phyloP scores from a whole-genome alignment of 148 eudicot species.

The Euryodendron excelsum region DNA sequence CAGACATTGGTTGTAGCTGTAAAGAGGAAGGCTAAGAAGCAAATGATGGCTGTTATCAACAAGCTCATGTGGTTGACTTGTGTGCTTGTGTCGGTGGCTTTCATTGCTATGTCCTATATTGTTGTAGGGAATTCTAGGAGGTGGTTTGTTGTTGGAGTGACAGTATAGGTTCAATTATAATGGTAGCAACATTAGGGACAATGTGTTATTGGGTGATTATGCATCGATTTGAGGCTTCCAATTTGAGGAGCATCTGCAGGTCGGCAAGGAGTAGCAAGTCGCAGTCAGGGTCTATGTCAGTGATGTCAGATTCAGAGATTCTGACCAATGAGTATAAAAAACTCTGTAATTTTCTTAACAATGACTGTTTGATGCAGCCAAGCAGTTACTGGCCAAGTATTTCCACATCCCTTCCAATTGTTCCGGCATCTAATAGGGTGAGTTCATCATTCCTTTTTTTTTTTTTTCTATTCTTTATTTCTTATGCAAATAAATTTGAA shows the following conservation, averaged over 20 bases:
- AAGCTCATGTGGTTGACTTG: slow-evolving; percentile 68
- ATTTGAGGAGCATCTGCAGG: slow-evolving; percentile 33
- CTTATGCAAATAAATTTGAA: too few relatives aligned
- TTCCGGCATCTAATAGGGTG: too few relatives aligned
- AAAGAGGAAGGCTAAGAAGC: slow-evolving; percentile 55
- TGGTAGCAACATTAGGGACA: slow-evolving; percentile 48
- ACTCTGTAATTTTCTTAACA: too few relatives aligned
- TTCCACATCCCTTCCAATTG: too few relatives aligned
- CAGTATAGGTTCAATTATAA: slow-evolving; percentile 38
- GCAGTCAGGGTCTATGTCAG: slow-evolving; percentile 28
- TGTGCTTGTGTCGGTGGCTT: slow-evolving; percentile 42
- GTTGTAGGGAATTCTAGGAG: slow-evolving; percentile 39
- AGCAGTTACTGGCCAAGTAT: too few relatives aligned
- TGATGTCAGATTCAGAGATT: slow-evolving; percentile 36
- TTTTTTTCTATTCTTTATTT: too few relatives aligned
- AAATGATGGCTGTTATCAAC: slow-evolving; percentile 53
- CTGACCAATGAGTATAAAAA: slow-evolving; percentile 35
- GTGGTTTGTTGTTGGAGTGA: slow-evolving; percentile 44
- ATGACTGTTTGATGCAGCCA: too few relatives aligned
- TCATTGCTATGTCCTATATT: slow-evolving; percentile 48
- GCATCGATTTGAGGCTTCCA: slow-evolving; percentile 45
- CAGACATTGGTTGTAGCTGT: slow-evolving; percentile 55
- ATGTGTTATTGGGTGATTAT: slow-evolving; percentile 47
- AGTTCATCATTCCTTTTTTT: too few relatives aligned
- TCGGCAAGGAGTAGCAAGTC: slow-evolving; percentile 43